Conservation (phyloP, 2,329 filamentous ascomycete genomes). For the Sporothrix luriei region DNA sequence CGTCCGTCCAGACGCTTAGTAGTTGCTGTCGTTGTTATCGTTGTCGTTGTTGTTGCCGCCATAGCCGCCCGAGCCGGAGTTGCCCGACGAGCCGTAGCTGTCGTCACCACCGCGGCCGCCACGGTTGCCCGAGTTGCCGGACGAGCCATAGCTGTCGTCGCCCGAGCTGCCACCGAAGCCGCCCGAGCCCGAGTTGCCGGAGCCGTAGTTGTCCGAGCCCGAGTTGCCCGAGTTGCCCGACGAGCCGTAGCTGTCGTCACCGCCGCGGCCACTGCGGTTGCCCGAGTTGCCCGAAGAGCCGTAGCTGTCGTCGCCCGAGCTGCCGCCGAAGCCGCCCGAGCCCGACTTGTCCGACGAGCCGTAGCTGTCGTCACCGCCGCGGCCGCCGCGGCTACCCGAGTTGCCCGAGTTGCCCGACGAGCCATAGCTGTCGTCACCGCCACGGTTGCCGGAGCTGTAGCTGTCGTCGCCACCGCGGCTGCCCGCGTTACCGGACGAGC, state of each 20-base stretch:
- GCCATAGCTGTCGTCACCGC: constrained; percentile 34
- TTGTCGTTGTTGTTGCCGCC: constrained; percentile 28
- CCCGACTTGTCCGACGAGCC: not conserved
- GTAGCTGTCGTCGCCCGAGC: constrained; percentile 34
- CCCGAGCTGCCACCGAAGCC: constrained; percentile 26
- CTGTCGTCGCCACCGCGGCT: constrained; percentile 34
- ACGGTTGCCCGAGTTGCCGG: constrained; percentile 34
- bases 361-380: constrained; percentile 30
- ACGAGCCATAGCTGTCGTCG: constrained; percentile 35
- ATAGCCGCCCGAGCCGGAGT: constrained; percentile 10
- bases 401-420: constrained; percentile 35
- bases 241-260: constrained; percentile 30
- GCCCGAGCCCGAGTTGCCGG: constrained; percentile 35
- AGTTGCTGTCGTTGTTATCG: constrained; percentile 34
- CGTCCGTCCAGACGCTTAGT: constrained; percentile 19
- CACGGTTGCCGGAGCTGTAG: constrained; percentile 34
- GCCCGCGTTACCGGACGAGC: constrained; percentile 35
- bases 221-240: not conserved
- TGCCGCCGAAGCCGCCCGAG: constrained; percentile 22
- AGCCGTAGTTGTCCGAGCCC: constrained; percentile 34
- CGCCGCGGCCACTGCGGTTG: constrained; percentile 33
- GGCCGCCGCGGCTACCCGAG: constrained; percentile 32
- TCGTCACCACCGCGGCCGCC: constrained; percentile 32
- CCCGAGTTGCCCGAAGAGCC: constrained; percentile 35
- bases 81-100: constrained; percentile 26